Conservation (phyloP, 257 asterid genomes). For the Scutellaria minor region DNA sequence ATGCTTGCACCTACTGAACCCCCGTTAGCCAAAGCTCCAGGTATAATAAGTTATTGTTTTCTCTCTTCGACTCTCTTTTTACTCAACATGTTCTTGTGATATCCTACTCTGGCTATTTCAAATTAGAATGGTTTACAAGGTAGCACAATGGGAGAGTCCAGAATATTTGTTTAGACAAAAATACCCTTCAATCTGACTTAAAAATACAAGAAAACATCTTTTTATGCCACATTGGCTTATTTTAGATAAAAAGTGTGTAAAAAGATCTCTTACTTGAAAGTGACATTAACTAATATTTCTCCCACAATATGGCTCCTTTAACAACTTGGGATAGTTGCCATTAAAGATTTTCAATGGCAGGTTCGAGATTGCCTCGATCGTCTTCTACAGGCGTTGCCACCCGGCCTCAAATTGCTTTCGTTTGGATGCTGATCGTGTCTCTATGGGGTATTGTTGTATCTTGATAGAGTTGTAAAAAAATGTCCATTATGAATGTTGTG, state of each 20-base stretch:
- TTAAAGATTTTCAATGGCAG: background rate
- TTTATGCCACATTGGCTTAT: too few species aligned
- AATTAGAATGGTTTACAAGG: background rate
- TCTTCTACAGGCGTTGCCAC: background rate
- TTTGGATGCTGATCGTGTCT: background rate
- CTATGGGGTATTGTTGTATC: background rate
- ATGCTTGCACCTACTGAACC: slow-evolving; percentile 59
- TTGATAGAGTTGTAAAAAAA: background rate
- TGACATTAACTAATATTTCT: too few species aligned
- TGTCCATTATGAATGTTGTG: background rate
- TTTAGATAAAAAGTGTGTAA: too few species aligned
- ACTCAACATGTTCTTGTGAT: background rate
- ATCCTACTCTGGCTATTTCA: background rate
- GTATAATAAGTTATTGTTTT: slow-evolving; percentile 43
- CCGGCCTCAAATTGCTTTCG: background rate
- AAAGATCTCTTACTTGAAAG: too few species aligned
- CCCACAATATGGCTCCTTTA: too few species aligned
- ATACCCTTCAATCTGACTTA: background rate
- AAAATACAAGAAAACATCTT: too few species aligned
- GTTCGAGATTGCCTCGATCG: background rate
- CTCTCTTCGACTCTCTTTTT: slow-evolving; percentile 12
- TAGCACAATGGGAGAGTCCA: background rate
- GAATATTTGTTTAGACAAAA: background rate
- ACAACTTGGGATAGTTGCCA: background rate
- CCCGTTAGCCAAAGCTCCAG: slow-evolving; percentile 51